Percentiles rank a stretch among this genome's conserved stretches.
Evolutionary conservation across 495 filamentous ascomycete species (phyloP).

Genomic region (Penicillium paxilli): DNA sequence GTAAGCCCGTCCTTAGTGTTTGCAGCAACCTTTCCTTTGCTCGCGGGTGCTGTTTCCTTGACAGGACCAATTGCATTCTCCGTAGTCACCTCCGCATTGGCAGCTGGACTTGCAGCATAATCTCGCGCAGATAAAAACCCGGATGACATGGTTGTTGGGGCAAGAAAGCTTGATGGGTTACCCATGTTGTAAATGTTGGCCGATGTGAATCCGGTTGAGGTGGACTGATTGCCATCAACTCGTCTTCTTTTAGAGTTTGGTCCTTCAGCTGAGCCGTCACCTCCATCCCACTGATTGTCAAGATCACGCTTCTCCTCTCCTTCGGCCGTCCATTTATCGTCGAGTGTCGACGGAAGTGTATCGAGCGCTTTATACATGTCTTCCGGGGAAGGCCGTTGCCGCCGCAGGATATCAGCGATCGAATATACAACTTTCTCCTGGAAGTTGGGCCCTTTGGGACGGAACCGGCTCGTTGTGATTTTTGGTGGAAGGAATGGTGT

Average conservation of each 20-base stretch:
- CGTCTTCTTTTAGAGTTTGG: slow-evolving; percentile 38
- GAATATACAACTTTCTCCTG: slow-evolving; percentile 52
- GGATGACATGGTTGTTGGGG: slow-evolving; percentile 35
- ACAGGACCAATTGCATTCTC: slow-evolving; percentile 1
- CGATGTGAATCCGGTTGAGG: slow-evolving; percentile 23
- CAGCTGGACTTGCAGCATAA: slow-evolving; percentile 28
- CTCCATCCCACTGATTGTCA: slow-evolving; percentile 33
- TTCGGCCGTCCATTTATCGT: slow-evolving; percentile 64
- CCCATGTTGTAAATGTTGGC: slow-evolving; percentile 28
- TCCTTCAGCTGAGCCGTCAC: slow-evolving; percentile 16
- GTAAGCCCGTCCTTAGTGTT: slow-evolving; percentile 28
- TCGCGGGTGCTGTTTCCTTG: slow-evolving; percentile 6
- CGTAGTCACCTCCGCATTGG: slow-evolving; percentile 10
- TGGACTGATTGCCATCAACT: slow-evolving; percentile 26
- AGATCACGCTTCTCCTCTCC: slow-evolving; percentile 51
- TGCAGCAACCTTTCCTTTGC: slow-evolving; percentile 13
- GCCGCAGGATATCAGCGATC: slow-evolving; percentile 63
- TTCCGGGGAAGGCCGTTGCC: slow-evolving; percentile 49
- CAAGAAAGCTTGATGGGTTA: slow-evolving; percentile 30
- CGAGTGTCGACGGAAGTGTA: slow-evolving; percentile 52
- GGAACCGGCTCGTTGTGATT: slow-evolving; percentile 49
- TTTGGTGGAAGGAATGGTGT: slow-evolving; percentile 62
- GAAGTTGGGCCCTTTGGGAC: slow-evolving; percentile 58
- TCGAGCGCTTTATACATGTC: slow-evolving; percentile 48
- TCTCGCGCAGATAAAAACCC: slow-evolving; percentile 46